Evolutionary conservation across 2,329 filamentous ascomycete species (phyloP).

Genomic region (Ophiostoma pallidulum): DNA sequence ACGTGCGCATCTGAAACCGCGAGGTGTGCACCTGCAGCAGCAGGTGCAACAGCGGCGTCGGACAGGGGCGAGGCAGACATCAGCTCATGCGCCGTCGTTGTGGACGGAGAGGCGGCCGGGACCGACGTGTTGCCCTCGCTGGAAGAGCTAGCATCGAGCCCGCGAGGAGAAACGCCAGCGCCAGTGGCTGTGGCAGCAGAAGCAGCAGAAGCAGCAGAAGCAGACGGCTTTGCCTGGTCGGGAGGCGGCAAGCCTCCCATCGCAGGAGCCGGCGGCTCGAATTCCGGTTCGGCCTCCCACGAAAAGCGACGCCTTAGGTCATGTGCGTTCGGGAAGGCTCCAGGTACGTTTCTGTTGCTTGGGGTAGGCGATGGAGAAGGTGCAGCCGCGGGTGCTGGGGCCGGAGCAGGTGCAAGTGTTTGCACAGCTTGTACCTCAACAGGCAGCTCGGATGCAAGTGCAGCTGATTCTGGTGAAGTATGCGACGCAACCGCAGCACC

Average conservation of each 20-base stretch:
- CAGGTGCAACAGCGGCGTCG: neutral
- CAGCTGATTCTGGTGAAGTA: no score
- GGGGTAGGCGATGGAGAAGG: neutral
- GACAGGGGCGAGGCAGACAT: constrained; percentile 1
- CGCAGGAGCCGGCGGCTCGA: neutral
- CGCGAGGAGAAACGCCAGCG: no score
- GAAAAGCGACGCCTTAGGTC: constrained; percentile 28
- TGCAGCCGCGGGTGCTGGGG: neutral
- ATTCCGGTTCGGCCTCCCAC: constrained; percentile 30
- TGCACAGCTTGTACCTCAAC: no score
- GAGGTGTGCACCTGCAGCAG: neutral
- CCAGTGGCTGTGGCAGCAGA: neutral
- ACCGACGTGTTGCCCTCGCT: constrained; percentile 1
- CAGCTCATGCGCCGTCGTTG: neutral
- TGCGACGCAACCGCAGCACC: no score
- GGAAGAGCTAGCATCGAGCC: no score
- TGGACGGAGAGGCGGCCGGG: constrained; percentile 3
- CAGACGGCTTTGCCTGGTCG: no score
- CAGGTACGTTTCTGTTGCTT: neutral
- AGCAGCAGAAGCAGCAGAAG: constrained; percentile 1
- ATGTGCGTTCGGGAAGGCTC: neutral
- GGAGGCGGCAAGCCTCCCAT: no score
- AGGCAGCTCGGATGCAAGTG: no score
- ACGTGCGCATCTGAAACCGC: neutral
- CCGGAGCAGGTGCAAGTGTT: neutral